Percentiles rank a stretch among this genome's conserved stretches.
These are phyloP conservation scores for Phytophthora idaei DNA, from an alignment of 352 stramenopile genomes.

Conservation along the genomic window DNA sequence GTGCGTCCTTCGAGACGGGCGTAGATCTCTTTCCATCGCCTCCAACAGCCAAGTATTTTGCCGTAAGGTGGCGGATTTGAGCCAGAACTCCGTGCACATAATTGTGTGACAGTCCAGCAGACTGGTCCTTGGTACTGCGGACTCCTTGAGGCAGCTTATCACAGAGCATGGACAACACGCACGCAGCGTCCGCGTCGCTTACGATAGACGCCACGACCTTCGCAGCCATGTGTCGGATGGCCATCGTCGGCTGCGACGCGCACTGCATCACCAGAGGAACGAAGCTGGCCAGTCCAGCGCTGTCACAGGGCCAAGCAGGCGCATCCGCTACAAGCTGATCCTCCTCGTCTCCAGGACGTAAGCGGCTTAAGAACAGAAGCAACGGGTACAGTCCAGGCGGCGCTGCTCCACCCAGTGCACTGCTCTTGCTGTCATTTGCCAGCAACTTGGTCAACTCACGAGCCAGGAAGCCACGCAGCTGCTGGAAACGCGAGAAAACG, in stretches of 20 bases:
- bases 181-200: conserved; percentile 52
- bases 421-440: conserved; percentile 22
- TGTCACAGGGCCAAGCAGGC: conserved; percentile 18
- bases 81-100: conserved; percentile 66
- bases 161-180: conserved; percentile 45
- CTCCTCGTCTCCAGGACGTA: conserved; percentile 69
- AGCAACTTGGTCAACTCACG: conserved; percentile 56
- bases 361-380: conserved; percentile 79
- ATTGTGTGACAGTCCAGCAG: conserved; percentile 48
- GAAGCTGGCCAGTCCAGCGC: conserved; percentile 46
- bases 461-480: conserved; percentile 69
- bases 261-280: conserved; percentile 73
- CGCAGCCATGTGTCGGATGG: conserved; percentile 81
- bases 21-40: conserved; percentile 12
- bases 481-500: conserved; percentile 81
- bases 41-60: conserved; percentile 40
- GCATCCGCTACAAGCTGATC: conserved; percentile 33
- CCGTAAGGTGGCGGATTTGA: conserved; percentile 60
- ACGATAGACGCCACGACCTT: conserved; percentile 79
- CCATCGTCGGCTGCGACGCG: conserved; percentile 69
- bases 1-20: conserved; percentile 8
- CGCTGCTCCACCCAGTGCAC: conserved; percentile 35
- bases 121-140: not conserved
- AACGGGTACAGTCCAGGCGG: conserved; percentile 75
- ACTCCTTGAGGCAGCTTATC: conserved; percentile 51